phyloP scores from a whole-genome alignment of 805 yeast species.

The Nakazawaea pomicola region DNA sequence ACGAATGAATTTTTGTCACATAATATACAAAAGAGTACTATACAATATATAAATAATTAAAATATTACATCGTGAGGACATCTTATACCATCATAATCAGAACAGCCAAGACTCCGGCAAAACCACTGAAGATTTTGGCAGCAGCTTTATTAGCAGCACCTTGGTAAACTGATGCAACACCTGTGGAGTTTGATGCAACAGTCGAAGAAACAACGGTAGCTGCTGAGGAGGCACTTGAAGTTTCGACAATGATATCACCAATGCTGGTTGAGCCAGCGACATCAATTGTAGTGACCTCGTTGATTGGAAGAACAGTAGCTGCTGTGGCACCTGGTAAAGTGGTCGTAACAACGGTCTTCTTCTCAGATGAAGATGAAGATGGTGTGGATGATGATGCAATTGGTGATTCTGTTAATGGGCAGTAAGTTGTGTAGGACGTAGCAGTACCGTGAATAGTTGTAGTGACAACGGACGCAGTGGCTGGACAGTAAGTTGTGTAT shows the following conservation, averaged over 20 bases:
- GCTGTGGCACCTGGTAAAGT: slow-evolving; percentile 9
- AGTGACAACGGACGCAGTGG: slow-evolving; percentile 11
- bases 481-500: slow-evolving; percentile 21
- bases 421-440: slow-evolving; percentile 18
- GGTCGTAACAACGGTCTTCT: slow-evolving; percentile 9
- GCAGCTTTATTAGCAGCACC: slow-evolving; percentile 7
- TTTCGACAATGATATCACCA: slow-evolving; percentile 12
- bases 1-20: too few species aligned
- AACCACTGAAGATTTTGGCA: neutral
- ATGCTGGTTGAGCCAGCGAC: slow-evolving; percentile 14
- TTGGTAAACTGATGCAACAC: slow-evolving; percentile 5
- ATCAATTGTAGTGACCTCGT: slow-evolving; percentile 11
- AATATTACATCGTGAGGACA: too few species aligned
- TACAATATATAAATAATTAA: neutral
- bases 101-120: slow-evolving; percentile 3
- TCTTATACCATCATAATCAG: slow-evolving; percentile 7
- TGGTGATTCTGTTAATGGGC: slow-evolving; percentile 15
- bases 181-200: slow-evolving; percentile 5
- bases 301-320: slow-evolving; percentile 10
- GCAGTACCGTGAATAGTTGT: slow-evolving; percentile 16
- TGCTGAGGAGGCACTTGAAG: slow-evolving; percentile 4
- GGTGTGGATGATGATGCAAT: slow-evolving; percentile 9
- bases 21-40: slow-evolving; percentile 5
- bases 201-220: slow-evolving; percentile 10
- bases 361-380: slow-evolving; percentile 5